These are phyloP conservation scores for Lodderomyces theae DNA, from an alignment of 1,139 yeast species.

Conservation along the genomic window DNA sequence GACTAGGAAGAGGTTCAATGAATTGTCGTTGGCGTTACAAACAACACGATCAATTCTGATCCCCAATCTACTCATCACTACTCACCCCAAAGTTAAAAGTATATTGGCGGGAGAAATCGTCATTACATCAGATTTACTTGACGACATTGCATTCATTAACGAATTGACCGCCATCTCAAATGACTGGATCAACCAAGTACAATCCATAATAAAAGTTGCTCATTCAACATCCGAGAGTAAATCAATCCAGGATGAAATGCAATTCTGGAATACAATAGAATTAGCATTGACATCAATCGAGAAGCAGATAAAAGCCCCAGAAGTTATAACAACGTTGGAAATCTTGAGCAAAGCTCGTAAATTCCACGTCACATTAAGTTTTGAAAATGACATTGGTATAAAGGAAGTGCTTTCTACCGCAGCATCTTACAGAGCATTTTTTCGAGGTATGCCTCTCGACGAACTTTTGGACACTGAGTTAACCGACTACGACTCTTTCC, in stretches of 20 bases:
- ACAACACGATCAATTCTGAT: slow-evolving; percentile 64
- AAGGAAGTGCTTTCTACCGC: slow-evolving; percentile 54
- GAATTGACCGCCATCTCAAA: slow-evolving; percentile 65
- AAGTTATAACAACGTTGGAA: slow-evolving; percentile 58
- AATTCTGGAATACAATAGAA: slow-evolving; percentile 79
- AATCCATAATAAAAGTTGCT: slow-evolving; percentile 51
- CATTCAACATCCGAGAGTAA: slow-evolving; percentile 57
- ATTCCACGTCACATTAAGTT: slow-evolving; percentile 73
- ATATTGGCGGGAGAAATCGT: slow-evolving; percentile 22
- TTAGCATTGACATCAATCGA: slow-evolving; percentile 54
- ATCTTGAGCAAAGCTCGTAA: slow-evolving; percentile 70
- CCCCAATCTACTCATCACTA: slow-evolving; percentile 56
- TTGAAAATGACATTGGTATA: slow-evolving; percentile 71
- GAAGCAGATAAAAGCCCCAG: slow-evolving; percentile 55
- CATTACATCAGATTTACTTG: slow-evolving; percentile 22
- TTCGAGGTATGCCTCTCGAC: slow-evolving; percentile 69
- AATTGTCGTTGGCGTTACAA: slow-evolving; percentile 64
- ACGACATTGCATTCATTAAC: slow-evolving; percentile 60
- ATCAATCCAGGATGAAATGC: slow-evolving; percentile 63
- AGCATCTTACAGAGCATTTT: slow-evolving; percentile 54
- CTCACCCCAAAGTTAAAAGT: slow-evolving; percentile 53
- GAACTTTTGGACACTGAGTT: slow-evolving; percentile 47
- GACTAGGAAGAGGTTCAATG: slow-evolving; percentile 65
- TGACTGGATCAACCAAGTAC: slow-evolving; percentile 69
- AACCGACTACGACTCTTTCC: slow-evolving; percentile 39